Evolutionary conservation across 441 rosid species (phyloP), one percentile per base, ranked within the genome.

Genomic region (Biscutella auriculata): DNA sequence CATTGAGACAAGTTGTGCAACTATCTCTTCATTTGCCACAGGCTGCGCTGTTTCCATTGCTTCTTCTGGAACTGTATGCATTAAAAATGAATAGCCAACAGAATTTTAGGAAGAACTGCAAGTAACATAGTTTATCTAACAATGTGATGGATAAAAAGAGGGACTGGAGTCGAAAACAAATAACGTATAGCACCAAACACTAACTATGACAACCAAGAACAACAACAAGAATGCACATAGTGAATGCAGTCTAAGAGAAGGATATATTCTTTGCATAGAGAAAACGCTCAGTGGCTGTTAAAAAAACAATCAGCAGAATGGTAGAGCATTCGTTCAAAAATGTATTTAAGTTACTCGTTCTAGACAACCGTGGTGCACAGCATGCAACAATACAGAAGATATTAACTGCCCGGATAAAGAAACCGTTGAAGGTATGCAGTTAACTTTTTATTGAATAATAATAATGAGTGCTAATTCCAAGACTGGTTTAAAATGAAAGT

Each of bases 1-100:
- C 97, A 88, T 88, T 8, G 90, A 82, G 45, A 85, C 83, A 45
- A 93, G 95, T 63, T 88, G 97, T 51, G 85, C 67, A 75, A 93
- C 97, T 57, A 93, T 87, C 48, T 70, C 92, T 70, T 87, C 90
- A 17, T 82, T 70, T 32, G 98, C 97, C 61, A 72, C 75, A 55
- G 79, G 77, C 65, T 65, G 69, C 40, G 66, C 76, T 70, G 83
- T 29, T 70, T 77, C 87, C 50, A 57, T 65, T 74, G 46, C 81
- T 50, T 46, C 79, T 66, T 45, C 84, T 29, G 83, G 69, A 58
- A 25, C 95, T 92, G 53, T 21, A 49, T 30, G n/a, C 51, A 60
- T 23, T 36, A 23, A 28, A 59, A 33, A 13, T 1, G 10, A 48
- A 17, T 6, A 44, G 49, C 41, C 37, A 53, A 15, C 53, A 32